Base-by-base conservation (phyloP, 768 basidiomycete genomes). In the Auricularia cornea region DNA sequence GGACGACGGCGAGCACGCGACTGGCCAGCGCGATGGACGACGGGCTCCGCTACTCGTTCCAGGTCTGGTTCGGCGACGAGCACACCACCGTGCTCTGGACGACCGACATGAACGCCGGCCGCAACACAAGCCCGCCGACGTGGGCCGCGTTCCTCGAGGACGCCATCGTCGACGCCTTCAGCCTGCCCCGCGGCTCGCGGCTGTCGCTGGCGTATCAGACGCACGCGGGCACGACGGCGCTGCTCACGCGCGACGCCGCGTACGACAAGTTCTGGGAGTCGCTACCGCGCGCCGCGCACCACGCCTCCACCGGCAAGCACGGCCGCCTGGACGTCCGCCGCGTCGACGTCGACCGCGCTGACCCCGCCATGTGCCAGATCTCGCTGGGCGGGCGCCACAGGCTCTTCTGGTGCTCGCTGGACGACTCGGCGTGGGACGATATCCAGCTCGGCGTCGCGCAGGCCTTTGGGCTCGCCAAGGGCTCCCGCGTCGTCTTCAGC, bases 31-130 rank as follows among this genome's bases (percentile, higher is more conserved):
- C 28, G 28, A 57, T 57, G 54, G 54, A 57, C 54, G 54, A 57
- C 30, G 54, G 54, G 4, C 54, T 57, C 8, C 54, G 54, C 26
- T 57, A 57, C 54, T 57, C 54, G 54, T 57, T 57, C 54, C 12
- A 29, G 26, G 54, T 57, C 54, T 57, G 54, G 54, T 57, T 57
- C 54, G 54, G 54, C 54, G 54, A 57, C 30, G 54, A 57, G 54
- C 54, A 57, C 12, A 57, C 54, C 2, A 57, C 54, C 18, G 28
- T 57, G 23, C 54, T 29, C 30, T 57, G 54, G 54, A 57, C 54
- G 14, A 3, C 54, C 12, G 54, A 57, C 26, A 57, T 57, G 54
- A 57, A 57, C 26, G 54, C 54, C 28, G 54, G 54, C 26, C 26
- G 54, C 26, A 57, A 57, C 54, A 57, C 54, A 11, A 31, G 30